Base-by-base conservation (phyloP, 345 rosid species). In the Nasturtium officinale region DNA sequence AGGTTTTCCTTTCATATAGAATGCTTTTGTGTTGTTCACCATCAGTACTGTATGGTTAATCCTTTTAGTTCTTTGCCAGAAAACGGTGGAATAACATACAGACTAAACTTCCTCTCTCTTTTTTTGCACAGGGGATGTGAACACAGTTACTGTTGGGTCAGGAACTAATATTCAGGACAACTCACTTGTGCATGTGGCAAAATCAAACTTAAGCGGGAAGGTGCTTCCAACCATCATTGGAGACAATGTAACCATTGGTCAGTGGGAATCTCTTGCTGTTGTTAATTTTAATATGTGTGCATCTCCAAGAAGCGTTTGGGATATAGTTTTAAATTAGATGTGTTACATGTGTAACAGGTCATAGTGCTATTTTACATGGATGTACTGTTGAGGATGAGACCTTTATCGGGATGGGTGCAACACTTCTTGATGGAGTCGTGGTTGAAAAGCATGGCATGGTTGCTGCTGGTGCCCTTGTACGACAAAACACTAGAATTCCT, bases 91-190 rank as follows among this genome's bases (percentile, higher is more conserved):
- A 33, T 61, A 76, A 61, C 21, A 59, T 59, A 23, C 32, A 52
- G 56, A 43, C 69, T 42, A 38, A 55, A 43, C 59, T 43, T 59
- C 21, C 50, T 54, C 20, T 33, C n/a, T 54, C n/a, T 13, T 57
- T 60, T 61, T 69, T 18, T 78, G 56, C 12, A 40, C 66, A 94
- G 96, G 96, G 74, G 99, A 94, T 80, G 96, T 85, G 73, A 89
- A 94, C 84, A 87, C 84, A 73, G 81, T 89, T 38, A 83, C 78
- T 50, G 82, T 94, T 75, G 97, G 99, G 67, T 82, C 91, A 59
- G 87, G 97, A 77, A 94, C 99, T 77, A 91, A 94, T 78, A 91
- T 89, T 83, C 99, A 95, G 71, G 99, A 95, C 79, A 91, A 95
- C 77, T 89, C 99, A 26, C 95, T 95, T 72, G 96, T 95, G 77